Evolutionary conservation across 208 protist species (phyloP), one percentile per base, ranked within the genome.

Genomic region (Strigomonas culicis): DNA sequence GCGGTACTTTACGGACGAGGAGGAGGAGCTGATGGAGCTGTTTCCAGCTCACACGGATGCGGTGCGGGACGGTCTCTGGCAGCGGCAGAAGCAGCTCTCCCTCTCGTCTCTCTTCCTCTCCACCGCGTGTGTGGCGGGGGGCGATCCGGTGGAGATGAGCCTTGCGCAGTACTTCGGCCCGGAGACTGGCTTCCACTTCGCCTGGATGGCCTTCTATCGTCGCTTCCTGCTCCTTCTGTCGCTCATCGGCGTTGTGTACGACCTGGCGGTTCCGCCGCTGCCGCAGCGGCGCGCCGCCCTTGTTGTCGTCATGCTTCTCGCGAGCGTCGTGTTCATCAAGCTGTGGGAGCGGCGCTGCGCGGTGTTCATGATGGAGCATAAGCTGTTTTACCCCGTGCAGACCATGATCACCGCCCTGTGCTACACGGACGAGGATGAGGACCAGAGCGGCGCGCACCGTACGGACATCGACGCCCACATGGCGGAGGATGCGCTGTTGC

Each of bases 121-220:
- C 36, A 41, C 8, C 6, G 36, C 8, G 36, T 13, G 36, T 6
- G 36, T 13, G 36, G 36, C 13, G 56, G 24, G 19, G 56, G 56
- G 31, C 22, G 30, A 51, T 2, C 39, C 75, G 10, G 24, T 49
- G 22, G 68, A 79, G 58, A 64, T 63, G 32, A 64, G 59, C 49
- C 65, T 79, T 50, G 62, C 63, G 2, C 36, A 32, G 17, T 93
- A 93, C 72, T 88, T 90, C 58, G 82, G 82, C 21, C 68, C 70
- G 22, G 75, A 86, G 49, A 71, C 75, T 46, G 77, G 73, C 63
- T 86, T 93, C 62, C 90, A 90, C 74, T 93, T 87, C 59, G 76
- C 83, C 24, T 93, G 82, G 79, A 88, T 93, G 82, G 85, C 84
- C 61, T 77, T 77, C 75, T 90, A 88, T 68, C 64, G 77, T 27